Percentiles rank a stretch among this genome's conserved stretches.
Conservation (phyloP, 352 stramenopile species). For the Phytopythium sindhum region DNA sequence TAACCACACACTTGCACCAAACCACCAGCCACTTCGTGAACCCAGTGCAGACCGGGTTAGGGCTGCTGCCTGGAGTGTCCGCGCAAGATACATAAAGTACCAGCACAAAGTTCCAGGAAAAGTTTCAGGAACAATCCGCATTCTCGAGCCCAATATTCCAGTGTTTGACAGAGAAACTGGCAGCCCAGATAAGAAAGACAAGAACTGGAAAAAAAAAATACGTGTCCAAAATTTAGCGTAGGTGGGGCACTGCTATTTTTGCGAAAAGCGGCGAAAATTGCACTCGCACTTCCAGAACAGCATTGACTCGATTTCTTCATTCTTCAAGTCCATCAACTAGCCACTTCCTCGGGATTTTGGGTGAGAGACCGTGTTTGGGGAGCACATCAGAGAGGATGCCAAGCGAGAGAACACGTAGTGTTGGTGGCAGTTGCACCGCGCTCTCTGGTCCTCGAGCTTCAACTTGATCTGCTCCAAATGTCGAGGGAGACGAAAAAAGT, state of each 20-base stretch:
- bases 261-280: background rate
- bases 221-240: background rate
- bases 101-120: background rate
- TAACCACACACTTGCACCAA: background rate
- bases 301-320: background rate
- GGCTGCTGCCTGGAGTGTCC: too few relatives aligned
- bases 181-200: background rate
- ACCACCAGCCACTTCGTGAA: background rate
- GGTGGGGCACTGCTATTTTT: too few relatives aligned
- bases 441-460: background rate
- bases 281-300: background rate
- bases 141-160: background rate
- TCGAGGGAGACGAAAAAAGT: background rate
- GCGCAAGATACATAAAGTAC: too few relatives aligned
- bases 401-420: background rate
- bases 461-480: constrained; percentile 1
- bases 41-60: too few relatives aligned
- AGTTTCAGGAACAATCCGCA: background rate
- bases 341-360: background rate
- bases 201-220: background rate
- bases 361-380: background rate
- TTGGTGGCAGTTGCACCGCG: background rate
- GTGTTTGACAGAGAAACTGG: background rate
- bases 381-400: background rate
- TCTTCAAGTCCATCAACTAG: background rate